These are phyloP conservation scores for Rossbeevera mucosa DNA, from an alignment of 768 basidiomycete species.

Conservation along the genomic window DNA sequence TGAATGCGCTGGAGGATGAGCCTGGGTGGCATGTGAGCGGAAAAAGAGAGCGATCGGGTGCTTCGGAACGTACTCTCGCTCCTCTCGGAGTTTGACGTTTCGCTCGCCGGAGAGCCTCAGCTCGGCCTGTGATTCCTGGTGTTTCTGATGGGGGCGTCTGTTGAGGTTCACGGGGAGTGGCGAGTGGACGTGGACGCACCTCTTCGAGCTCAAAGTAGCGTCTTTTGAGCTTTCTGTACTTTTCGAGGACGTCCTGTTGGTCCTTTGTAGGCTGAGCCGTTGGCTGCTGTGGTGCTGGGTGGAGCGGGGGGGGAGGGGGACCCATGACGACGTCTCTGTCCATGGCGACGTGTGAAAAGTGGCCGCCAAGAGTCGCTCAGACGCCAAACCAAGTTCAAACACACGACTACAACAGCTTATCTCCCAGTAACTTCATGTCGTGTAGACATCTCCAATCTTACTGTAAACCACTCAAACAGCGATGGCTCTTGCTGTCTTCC, in stretches of 20 bases:
- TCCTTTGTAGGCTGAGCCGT: constrained; percentile 33
- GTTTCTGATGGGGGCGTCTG: constrained; percentile 38
- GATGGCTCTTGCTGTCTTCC: constrained; percentile 6
- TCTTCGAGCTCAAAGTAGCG: constrained; percentile 66
- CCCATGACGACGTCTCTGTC: constrained; percentile 53
- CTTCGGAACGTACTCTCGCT: constrained; percentile 50
- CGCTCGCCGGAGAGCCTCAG: constrained; percentile 59
- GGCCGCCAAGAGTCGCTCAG: constrained; percentile 10
- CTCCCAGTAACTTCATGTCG: too few species aligned
- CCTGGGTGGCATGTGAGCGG: constrained; percentile 30
- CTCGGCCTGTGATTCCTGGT: constrained; percentile 55
- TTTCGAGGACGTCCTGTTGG: constrained; percentile 49
- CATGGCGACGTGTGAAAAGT: constrained; percentile 28
- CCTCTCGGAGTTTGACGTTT: constrained; percentile 56
- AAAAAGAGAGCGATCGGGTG: neutral
- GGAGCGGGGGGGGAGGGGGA: constrained; percentile 39
- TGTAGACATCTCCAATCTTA: too few species aligned
- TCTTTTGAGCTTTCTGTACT: constrained; percentile 61
- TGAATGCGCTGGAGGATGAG: constrained; percentile 55
- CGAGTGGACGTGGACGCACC: constrained; percentile 39
- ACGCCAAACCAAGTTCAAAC: constrained; percentile 32
- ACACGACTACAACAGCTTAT: constrained; percentile 32
- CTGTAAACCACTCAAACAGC: constrained; percentile 6
- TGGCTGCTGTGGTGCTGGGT: constrained; percentile 25
- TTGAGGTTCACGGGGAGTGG: neutral